phyloP scores from a whole-genome alignment of 306 rosid species.

The Pyrus bretschneideri region DNA sequence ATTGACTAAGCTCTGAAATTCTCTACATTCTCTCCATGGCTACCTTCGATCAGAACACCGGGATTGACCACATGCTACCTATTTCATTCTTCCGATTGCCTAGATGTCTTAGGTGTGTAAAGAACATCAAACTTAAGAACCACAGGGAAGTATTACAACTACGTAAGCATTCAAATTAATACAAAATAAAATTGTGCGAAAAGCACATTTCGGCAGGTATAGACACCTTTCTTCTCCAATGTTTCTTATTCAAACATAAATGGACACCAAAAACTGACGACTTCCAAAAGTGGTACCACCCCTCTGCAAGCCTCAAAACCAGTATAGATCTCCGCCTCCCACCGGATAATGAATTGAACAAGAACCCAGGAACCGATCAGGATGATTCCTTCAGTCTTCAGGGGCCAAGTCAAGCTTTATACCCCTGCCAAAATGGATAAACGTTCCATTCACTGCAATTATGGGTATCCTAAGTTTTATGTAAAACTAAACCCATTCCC shows the following conservation, averaged over 20 bases:
- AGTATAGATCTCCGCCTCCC: neutral
- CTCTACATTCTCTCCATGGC: neutral
- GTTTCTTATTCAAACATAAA: neutral
- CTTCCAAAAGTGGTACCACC: neutral
- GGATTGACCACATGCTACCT: neutral
- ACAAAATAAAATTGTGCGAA: neutral
- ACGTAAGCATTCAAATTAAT: neutral
- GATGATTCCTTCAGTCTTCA: constrained; percentile 4
- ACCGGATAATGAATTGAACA: neutral
- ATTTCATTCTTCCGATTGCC: neutral
- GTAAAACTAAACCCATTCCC: neutral
- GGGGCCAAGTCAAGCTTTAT: constrained; percentile 21
- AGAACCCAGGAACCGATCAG: neutral
- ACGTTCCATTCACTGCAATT: constrained; percentile 1
- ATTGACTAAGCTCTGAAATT: no score
- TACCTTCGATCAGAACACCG: neutral
- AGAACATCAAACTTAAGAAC: neutral
- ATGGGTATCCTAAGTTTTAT: neutral
- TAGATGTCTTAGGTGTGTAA: neutral
- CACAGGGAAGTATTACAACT: neutral
- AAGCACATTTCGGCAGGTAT: neutral
- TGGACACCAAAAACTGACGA: neutral
- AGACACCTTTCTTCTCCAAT: neutral
- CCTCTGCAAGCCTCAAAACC: constrained; percentile 1
- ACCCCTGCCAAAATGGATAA: constrained; percentile 29